Evolutionary conservation across 2,329 filamentous ascomycete genomes (phyloP), one percentile per base, ranked within the genome.

Genomic region (Capronia coronata): DNA sequence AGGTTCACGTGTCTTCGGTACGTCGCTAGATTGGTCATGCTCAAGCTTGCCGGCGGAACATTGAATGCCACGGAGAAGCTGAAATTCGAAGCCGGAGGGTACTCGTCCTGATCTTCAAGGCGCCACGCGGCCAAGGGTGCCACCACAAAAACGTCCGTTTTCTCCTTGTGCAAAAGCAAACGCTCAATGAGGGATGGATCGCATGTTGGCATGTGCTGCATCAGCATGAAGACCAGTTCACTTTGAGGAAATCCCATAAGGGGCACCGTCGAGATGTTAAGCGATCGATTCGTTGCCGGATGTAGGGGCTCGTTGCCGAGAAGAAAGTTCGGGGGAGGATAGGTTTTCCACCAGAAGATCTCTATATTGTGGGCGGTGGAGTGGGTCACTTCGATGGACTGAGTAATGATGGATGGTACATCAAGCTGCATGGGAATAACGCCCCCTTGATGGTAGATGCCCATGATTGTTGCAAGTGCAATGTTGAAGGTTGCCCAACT

Each of bases 281-380:
- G 57, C 8, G 57, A 58, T 3, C 43, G 35, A 39, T 54, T 56
- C 9, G 56, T 58, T n/a, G 44, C 27, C 22, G 58, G 50, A 32
- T 55, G 58, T 3, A 59, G 34, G 14, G 59, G 62, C 27, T 60
- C 61, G 32, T 64, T 62, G 16, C 73, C 74, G 4, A 76, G 63
- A 11, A 77, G 62, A 71, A 75, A 77, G 7, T 68, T 65, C 2
- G 75, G 74, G 1, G 75, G 74, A 7, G 72, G 71, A 56, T 77
- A 77, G 2, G 75, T 76, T 55, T 76, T 76, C 75, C 75, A 77
- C 74, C 74, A 77, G 49, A 75, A 66, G 13, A 74, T 70, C 50
- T 60, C 58, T 3, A 68, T 68, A 48, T 51, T 60, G 44, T 47
- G 41, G 16, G 52, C 44, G n/a, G 51, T 40, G 0, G 48, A 55